A percentile compares a stretch with the other conserved stretches of the same genome.
phyloP scores from a whole-genome alignment of 345 rosid species.

The Gossypium sturtianum region DNA sequence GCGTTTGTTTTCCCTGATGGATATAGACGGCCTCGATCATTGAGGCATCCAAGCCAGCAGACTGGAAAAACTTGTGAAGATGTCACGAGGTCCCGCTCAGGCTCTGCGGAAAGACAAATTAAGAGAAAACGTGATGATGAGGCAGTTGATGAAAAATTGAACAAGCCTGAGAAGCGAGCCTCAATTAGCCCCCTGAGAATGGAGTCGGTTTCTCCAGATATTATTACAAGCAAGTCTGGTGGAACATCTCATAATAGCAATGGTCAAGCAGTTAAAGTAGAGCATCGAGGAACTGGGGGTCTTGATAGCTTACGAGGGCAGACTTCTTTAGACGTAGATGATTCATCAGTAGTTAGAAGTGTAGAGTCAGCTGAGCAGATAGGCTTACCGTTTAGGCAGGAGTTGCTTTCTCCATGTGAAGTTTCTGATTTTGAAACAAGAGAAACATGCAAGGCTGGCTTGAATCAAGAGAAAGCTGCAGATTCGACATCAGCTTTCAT shows the following conservation, averaged over 20 bases:
- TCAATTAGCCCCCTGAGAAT: slow-evolving; percentile 43
- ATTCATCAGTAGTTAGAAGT: slow-evolving; percentile 25
- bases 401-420: slow-evolving; percentile 28
- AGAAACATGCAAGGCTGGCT: slow-evolving; percentile 19
- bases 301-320: slow-evolving; percentile 17
- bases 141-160: slow-evolving; percentile 32
- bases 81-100: slow-evolving; percentile 25
- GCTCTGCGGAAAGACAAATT: slow-evolving; percentile 38
- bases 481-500: slow-evolving; percentile 29
- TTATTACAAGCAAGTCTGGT: slow-evolving; percentile 27
- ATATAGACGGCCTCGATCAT: slow-evolving; percentile 38
- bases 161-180: slow-evolving; percentile 43
- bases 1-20: slow-evolving; percentile 65
- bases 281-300: slow-evolving; percentile 19
- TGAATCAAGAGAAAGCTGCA: slow-evolving; percentile 19
- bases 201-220: slow-evolving; percentile 42
- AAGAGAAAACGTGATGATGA: slow-evolving; percentile 45
- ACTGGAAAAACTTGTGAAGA: slow-evolving; percentile 43
- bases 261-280: slow-evolving; percentile 26
- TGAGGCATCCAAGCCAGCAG: slow-evolving; percentile 44
- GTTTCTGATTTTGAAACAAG: slow-evolving; percentile 22
- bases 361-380: slow-evolving; percentile 28
- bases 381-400: slow-evolving; percentile 16
- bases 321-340: slow-evolving; percentile 23
- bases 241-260: slow-evolving; percentile 31